phyloP scores from a whole-genome alignment of 192 early-diverging fungal genomes.

The Jimgerdemannia lactiflua region DNA sequence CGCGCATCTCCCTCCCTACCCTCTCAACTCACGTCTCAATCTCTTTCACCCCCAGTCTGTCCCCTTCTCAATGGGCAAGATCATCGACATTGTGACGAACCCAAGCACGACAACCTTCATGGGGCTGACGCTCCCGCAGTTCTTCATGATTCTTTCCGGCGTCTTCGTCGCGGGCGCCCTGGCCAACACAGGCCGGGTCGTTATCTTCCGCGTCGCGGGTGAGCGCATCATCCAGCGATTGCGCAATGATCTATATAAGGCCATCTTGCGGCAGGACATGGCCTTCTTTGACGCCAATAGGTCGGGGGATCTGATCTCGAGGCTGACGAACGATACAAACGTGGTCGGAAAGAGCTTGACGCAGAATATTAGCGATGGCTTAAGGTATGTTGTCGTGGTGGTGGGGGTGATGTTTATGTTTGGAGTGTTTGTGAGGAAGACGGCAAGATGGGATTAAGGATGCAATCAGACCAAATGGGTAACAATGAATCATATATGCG shows the following conservation, averaged over 20 bases:
- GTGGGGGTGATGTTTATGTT: not conserved
- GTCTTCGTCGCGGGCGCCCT: conserved; percentile 32
- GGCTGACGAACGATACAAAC: conserved; percentile 73
- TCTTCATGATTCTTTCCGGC: conserved; percentile 44
- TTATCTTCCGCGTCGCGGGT: conserved; percentile 61
- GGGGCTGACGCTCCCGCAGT: conserved; percentile 50
- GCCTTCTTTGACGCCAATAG: conserved; percentile 84
- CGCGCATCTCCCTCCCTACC: not conserved
- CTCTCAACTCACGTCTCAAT: not conserved
- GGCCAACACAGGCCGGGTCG: conserved; percentile 40
- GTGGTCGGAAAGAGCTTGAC: conserved; percentile 74
- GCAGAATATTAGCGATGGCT: conserved; percentile 71
- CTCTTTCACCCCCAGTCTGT: conserved; percentile 28
- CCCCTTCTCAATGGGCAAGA: conserved; percentile 66
- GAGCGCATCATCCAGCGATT: conserved; percentile 69
- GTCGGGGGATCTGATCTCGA: conserved; percentile 77
- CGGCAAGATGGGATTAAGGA: too few species aligned
- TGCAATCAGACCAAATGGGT: too few species aligned
- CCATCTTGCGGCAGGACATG: conserved; percentile 85
- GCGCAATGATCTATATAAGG: conserved; percentile 57
- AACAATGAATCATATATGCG: too few species aligned
- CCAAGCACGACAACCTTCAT: conserved; percentile 33
- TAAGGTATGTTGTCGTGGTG: conserved; percentile 35
- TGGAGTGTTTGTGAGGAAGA: not conserved
- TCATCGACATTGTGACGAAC: conserved; percentile 62